These are phyloP conservation scores for Andrographis paniculata DNA, from an alignment of 305 asterid species.

Conservation along the genomic window DNA sequence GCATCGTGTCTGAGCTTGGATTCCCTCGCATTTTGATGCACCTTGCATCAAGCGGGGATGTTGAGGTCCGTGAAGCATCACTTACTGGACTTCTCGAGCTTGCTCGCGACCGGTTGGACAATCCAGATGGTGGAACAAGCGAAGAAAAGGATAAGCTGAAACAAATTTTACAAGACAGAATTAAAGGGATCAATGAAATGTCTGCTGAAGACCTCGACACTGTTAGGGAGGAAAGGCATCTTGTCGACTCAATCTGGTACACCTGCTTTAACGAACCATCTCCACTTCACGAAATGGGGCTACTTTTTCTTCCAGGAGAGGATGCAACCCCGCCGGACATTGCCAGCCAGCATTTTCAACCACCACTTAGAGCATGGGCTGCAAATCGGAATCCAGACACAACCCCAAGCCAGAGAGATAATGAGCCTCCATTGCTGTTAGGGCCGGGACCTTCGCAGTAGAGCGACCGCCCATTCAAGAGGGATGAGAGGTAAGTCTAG, in stretches of 20 bases:
- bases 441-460: slow-evolving; percentile 33
- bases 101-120: slow-evolving; percentile 31
- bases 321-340: slow-evolving; percentile 78
- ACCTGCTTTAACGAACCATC: slow-evolving; percentile 53
- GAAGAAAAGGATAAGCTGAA: slow-evolving; percentile 55
- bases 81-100: slow-evolving; percentile 65
- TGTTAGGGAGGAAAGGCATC: slow-evolving; percentile 68
- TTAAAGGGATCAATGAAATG: slow-evolving; percentile 54
- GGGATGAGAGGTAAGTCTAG: neutral
- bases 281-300: slow-evolving; percentile 65
- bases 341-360: slow-evolving; percentile 65
- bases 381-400: slow-evolving; percentile 37
- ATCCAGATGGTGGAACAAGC: slow-evolving; percentile 9
- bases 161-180: slow-evolving; percentile 55
- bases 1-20: slow-evolving; percentile 46
- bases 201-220: slow-evolving; percentile 70
- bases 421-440: slow-evolving; percentile 46
- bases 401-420: slow-evolving; percentile 28
- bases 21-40: slow-evolving; percentile 61
- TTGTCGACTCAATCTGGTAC: slow-evolving; percentile 77
- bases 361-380: slow-evolving; percentile 77
- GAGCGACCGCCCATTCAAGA: neutral
- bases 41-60: slow-evolving; percentile 66
- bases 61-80: slow-evolving; percentile 74
- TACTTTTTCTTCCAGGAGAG: slow-evolving; percentile 65